Evolutionary conservation across 2,329 filamentous ascomycete species (phyloP).

Genomic region (Aspergillus ustus): DNA sequence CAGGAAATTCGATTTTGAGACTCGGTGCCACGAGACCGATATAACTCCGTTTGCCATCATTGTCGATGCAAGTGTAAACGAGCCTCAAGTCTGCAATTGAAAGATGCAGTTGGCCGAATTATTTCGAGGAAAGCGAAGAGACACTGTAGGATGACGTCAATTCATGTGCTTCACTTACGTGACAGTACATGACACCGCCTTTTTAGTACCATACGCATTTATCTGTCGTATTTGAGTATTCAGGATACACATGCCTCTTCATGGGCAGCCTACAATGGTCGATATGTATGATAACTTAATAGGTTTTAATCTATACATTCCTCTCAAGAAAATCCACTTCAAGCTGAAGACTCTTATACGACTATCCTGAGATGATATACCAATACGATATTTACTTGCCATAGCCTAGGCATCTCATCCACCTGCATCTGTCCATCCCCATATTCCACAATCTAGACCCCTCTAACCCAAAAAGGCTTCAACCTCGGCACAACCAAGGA

Average conservation of each 20-base stretch:
- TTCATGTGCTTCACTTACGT: conserved; percentile 17
- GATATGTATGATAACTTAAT: not conserved
- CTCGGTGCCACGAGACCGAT: not conserved
- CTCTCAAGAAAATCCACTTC: too few species aligned
- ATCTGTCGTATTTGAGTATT: not conserved
- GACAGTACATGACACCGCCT: conserved; percentile 20
- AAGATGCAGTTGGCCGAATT: not conserved
- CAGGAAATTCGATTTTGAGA: not conserved
- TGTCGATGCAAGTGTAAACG: not conserved
- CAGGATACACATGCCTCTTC: not conserved
- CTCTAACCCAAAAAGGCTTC: conserved; percentile 1
- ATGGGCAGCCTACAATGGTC: not conserved
- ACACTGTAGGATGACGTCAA: conserved; percentile 19
- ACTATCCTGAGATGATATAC: not conserved
- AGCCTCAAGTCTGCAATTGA: not conserved
- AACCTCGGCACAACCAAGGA: conserved; percentile 15
- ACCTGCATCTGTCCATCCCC: not conserved
- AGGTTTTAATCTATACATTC: too few species aligned
- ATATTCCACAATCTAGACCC: not conserved
- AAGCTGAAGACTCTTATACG: too few species aligned
- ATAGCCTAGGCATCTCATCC: conserved; percentile 7
- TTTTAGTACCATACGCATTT: too few species aligned
- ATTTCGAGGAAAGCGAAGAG: not conserved
- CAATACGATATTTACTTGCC: not conserved
- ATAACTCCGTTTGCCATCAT: not conserved